A percentile compares a stretch with the other conserved stretches of the same genome.
These are phyloP conservation scores for Fusarium stilboides DNA, from an alignment of 2,329 filamentous ascomycete species.

Conservation along the genomic window DNA sequence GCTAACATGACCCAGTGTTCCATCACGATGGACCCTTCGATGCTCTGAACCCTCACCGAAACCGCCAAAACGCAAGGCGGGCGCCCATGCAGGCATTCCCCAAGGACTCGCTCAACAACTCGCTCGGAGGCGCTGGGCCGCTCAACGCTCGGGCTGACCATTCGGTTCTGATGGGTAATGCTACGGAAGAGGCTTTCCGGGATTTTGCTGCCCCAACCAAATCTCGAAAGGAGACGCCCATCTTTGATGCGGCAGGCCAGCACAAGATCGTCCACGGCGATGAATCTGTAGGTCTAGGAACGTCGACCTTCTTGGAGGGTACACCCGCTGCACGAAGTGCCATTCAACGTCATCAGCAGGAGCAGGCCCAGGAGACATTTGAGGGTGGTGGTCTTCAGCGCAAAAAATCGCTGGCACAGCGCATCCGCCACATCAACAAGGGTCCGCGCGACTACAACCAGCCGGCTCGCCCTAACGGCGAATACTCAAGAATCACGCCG, in stretches of 20 bases:
- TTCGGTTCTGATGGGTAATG: slow-evolving; percentile 85
- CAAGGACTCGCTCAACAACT: slow-evolving; percentile 92
- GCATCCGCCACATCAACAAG: slow-evolving; percentile 87
- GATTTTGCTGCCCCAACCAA: slow-evolving; percentile 73
- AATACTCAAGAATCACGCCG: slow-evolving; percentile 60
- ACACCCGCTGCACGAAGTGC: slow-evolving; percentile 87
- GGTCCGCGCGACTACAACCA: slow-evolving; percentile 73
- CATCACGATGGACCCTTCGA: slow-evolving; percentile 99
- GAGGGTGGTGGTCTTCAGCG: slow-evolving; percentile 77
- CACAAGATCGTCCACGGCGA: slow-evolving; percentile 86
- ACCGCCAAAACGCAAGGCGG: slow-evolving; percentile 83
- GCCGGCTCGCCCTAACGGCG: slow-evolving; percentile 69
- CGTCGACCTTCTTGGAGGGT: slow-evolving; percentile 95
- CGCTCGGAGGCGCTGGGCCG: slow-evolving; percentile 88
- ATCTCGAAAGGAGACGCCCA: slow-evolving; percentile 59
- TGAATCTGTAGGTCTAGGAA: slow-evolving; percentile 87
- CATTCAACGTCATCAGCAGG: slow-evolving; percentile 82
- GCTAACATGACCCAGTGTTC: slow-evolving; percentile 76
- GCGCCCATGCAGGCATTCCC: slow-evolving; percentile 98
- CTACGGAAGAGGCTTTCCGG: slow-evolving; percentile 86
- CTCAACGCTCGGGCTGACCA: slow-evolving; percentile 87
- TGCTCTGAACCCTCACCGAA: slow-evolving; percentile 94
- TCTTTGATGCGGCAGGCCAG: slow-evolving; percentile 79
- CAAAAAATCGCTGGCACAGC: slow-evolving; percentile 95
- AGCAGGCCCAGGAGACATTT: slow-evolving; percentile 72